Base-by-base conservation (phyloP, 2,329 filamentous ascomycete species). In the Cercospora beticola region DNA sequence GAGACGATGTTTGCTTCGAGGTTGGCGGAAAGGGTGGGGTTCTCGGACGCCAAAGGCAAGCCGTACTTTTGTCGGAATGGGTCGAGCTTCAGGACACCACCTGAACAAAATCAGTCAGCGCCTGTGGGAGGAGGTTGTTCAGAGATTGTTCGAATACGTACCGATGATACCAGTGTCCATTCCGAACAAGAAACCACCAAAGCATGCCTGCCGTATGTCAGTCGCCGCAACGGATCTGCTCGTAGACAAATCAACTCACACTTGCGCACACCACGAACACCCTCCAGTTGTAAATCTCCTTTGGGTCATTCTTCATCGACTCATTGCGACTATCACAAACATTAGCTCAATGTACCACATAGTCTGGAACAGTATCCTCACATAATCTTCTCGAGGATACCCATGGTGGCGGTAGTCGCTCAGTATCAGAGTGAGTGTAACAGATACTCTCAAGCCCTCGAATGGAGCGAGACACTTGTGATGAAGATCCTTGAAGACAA, bases 241-340 rank as follows among this genome's bases (percentile, higher is more conserved):
- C 26, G 84, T 75, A 33, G 81, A 78, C 26, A 80, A 81, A 14
- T 80, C 79, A 77, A 30, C 62, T 59, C 28, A 65, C 62, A 92
- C 80, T 92, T 92, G 68, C 66, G 66, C 72, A 72, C 87, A 88
- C 76, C 84, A 88, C 60, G 71, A 89, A 87, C 30, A 90, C 88
- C 66, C 89, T 85, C 89, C 89, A 91, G 75, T 88, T 88, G 79
- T 91, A 91, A 68, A 91, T 88, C 76, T 90, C 86, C 21, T 84
- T 82, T 18, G 89, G 89, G 76, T 92, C 89, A 40, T 81, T 79
- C 75, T 85, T 88, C 86, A 92, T 91, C 56, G 90, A 87, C 78
- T 92, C 88, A 82, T 92, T 92, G 79, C 86, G 86, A 59, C 62
- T 65, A 28, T 59, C 7, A 7, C 10, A 16, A 9, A 8, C 9